Conservation (phyloP, 495 filamentous ascomycete species). For the Penicillium mononematosum region DNA sequence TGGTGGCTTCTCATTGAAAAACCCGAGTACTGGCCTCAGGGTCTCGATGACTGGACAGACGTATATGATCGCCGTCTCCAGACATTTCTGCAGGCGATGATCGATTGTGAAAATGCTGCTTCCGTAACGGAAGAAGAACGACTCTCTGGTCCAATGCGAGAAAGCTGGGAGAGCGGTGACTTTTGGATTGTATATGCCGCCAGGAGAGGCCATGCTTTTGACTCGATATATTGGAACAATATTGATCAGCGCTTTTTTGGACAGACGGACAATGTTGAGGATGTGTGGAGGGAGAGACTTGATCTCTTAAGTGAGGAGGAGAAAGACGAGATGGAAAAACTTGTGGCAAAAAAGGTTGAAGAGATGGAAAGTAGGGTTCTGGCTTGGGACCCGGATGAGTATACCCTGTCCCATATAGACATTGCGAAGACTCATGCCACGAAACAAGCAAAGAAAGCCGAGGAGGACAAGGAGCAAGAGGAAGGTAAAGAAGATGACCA, state of each 20-base stretch:
- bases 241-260: conserved; percentile 1
- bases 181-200: background rate
- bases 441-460: background rate
- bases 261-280: background rate
- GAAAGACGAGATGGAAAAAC: conserved; percentile 10
- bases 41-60: background rate
- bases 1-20: conserved; percentile 18
- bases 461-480: background rate
- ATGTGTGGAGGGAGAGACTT: conserved; percentile 17
- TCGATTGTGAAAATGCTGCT: background rate
- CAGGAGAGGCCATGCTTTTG: background rate
- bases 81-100: background rate
- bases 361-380: conserved; percentile 13
- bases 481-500: background rate
- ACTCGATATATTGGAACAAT: background rate
- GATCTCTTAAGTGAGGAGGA: conserved; percentile 8
- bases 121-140: background rate
- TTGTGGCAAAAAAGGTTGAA: conserved; percentile 6
- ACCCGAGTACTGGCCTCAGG: conserved; percentile 9
- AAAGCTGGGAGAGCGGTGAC: conserved; percentile 3
- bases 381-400: conserved; percentile 15
- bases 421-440: background rate
- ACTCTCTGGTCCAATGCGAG: background rate
- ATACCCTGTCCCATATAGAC: background rate
- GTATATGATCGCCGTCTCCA: background rate